phyloP scores from a whole-genome alignment of 768 basidiomycete species.

The Sporobolomyces pararoseus region DNA sequence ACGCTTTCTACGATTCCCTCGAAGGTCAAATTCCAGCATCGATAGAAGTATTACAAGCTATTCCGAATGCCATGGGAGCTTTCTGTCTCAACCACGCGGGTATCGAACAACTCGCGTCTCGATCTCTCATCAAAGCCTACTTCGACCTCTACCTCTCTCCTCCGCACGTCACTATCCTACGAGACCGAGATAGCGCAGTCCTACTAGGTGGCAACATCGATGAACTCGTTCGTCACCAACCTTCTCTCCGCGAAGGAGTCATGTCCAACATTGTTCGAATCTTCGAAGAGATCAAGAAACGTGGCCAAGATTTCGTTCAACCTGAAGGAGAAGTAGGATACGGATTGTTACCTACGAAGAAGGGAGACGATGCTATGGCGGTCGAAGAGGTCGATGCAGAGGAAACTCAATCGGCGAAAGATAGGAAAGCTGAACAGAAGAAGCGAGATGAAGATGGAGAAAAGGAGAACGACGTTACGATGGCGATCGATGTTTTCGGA shows the following conservation, averaged over 20 bases:
- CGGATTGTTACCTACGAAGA: constrained; percentile 20
- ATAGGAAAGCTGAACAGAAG: constrained; percentile 41
- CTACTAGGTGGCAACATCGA: constrained; percentile 85
- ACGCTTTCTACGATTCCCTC: constrained; percentile 79
- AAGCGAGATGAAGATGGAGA: constrained; percentile 30
- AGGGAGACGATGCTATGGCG: not conserved
- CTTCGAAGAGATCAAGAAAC: constrained; percentile 67
- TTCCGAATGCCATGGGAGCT: constrained; percentile 92
- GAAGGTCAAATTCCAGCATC: constrained; percentile 53
- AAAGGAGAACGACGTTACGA: constrained; percentile 42
- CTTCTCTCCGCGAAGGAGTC: constrained; percentile 71
- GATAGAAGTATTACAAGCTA: constrained; percentile 75
- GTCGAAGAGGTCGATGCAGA: constrained; percentile 1
- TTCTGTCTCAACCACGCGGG: constrained; percentile 90
- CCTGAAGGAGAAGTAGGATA: constrained; percentile 40
- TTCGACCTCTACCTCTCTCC: constrained; percentile 83
- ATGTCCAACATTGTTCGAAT: constrained; percentile 71
- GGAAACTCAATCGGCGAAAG: constrained; percentile 22
- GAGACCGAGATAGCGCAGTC: constrained; percentile 88
- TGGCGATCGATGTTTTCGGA: constrained; percentile 50
- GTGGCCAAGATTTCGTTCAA: constrained; percentile 55
- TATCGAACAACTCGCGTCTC: constrained; percentile 69
- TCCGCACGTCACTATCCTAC: constrained; percentile 71
- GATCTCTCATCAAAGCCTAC: constrained; percentile 76
- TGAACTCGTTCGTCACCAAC: constrained; percentile 94